Conservation (phyloP, 371 early-diverging fungal species). For the Ordospora colligata region DNA sequence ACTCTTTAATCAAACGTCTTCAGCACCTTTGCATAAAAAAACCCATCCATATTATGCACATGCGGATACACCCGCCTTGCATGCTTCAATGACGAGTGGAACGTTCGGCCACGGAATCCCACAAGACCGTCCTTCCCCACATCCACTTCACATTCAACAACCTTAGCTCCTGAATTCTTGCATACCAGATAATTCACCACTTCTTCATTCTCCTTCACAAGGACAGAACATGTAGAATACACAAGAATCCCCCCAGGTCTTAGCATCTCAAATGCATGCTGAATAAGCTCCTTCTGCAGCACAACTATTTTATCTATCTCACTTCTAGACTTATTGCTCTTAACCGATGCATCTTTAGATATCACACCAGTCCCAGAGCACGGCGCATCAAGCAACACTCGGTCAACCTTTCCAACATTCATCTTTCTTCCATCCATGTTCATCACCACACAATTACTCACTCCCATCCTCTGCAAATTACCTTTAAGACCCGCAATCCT, state of each 20-base stretch:
- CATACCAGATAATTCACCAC: conserved; percentile 85
- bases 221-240: conserved; percentile 95
- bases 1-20: conserved; percentile 60
- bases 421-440: conserved; percentile 89
- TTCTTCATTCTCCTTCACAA: conserved; percentile 94
- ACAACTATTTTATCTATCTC: conserved; percentile 78
- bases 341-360: conserved; percentile 86
- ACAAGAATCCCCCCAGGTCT: conserved; percentile 89
- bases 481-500: conserved; percentile 77
- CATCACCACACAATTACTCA: conserved; percentile 83
- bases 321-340: conserved; percentile 74
- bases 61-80: conserved; percentile 91
- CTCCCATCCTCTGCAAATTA: conserved; percentile 85
- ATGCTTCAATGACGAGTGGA: conserved; percentile 72
- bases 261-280: conserved; percentile 90
- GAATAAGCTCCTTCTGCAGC: conserved; percentile 83
- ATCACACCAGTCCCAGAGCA: conserved; percentile 98
- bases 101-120: conserved; percentile 62
- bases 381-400: conserved; percentile 93
- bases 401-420: conserved; percentile 81
- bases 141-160: conserved; percentile 71
- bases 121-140: conserved; percentile 58
- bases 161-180: conserved; percentile 80
- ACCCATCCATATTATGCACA: conserved; percentile 97
- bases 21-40: conserved; percentile 90